Evolutionary conservation across 345 rosid genomes (phyloP).

Genomic region (Hypericum perforatum): DNA sequence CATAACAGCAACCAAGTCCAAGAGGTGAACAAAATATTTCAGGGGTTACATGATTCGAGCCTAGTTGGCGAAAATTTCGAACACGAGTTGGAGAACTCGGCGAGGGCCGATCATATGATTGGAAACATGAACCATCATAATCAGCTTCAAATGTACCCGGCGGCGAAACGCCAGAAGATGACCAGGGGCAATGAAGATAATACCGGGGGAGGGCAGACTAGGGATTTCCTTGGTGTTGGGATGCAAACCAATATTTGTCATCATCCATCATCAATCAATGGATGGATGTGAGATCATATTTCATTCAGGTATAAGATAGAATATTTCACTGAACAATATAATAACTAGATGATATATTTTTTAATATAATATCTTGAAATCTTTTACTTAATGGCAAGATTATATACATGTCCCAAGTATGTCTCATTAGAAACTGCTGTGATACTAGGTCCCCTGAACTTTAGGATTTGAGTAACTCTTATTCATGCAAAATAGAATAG

Average conservation of each 20-base stretch:
- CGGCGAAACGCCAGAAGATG: constrained; percentile 45
- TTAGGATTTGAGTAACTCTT: too few relatives aligned
- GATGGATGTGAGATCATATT: constrained; percentile 43
- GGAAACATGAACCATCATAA: constrained; percentile 17
- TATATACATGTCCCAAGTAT: too few relatives aligned
- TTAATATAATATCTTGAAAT: too few relatives aligned
- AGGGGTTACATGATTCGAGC: constrained; percentile 37
- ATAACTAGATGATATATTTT: too few relatives aligned
- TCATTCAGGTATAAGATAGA: too few relatives aligned
- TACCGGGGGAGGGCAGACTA: constrained; percentile 56
- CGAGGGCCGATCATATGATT: constrained; percentile 15
- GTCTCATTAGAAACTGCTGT: too few relatives aligned
- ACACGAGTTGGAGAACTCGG: constrained; percentile 9
- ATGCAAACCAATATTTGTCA: constrained; percentile 39
- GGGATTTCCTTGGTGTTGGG: constrained; percentile 91
- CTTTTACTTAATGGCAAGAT: too few relatives aligned
- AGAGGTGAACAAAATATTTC: constrained; percentile 33
- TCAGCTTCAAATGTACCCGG: constrained; percentile 30
- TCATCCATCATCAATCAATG: constrained; percentile 46
- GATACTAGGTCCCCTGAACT: too few relatives aligned
- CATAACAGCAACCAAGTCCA: constrained; percentile 21
- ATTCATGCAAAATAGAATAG: too few relatives aligned
- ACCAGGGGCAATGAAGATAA: constrained; percentile 24
- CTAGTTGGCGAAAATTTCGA: constrained; percentile 3
- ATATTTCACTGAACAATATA: too few relatives aligned